Percentiles rank a stretch among this genome's conserved stretches.
These are phyloP conservation scores for Aspergillus biplanus DNA, from an alignment of 495 filamentous ascomycete genomes.

Conservation along the genomic window DNA sequence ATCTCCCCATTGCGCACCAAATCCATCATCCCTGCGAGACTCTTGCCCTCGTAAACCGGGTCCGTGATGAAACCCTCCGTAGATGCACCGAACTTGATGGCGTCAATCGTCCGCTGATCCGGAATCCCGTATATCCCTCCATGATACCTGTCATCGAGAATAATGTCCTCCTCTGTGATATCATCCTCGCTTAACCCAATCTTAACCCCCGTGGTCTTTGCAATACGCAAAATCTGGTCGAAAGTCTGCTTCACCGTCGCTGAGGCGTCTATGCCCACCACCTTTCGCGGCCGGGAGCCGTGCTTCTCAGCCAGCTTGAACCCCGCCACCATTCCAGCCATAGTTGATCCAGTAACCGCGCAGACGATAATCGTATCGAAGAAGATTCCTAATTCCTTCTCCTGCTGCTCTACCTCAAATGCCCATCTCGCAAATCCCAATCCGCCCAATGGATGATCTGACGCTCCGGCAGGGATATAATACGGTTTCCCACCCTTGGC, in stretches of 20 bases:
- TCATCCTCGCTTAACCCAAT: conserved; percentile 59
- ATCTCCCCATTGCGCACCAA: conserved; percentile 62
- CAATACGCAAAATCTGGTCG: conserved; percentile 63
- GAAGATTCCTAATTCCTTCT: conserved; percentile 56
- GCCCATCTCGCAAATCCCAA: conserved; percentile 68
- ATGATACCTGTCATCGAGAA: conserved; percentile 64
- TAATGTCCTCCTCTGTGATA: conserved; percentile 60
- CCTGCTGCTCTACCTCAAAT: conserved; percentile 62
- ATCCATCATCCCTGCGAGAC: conserved; percentile 66
- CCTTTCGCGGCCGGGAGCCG: conserved; percentile 37
- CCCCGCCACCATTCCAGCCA: conserved; percentile 66
- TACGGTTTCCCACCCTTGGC: conserved; percentile 57
- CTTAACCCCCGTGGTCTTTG: conserved; percentile 56
- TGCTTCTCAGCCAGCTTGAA: conserved; percentile 58
- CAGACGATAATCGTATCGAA: conserved; percentile 67
- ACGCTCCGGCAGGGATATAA: conserved; percentile 67
- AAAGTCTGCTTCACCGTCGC: conserved; percentile 58
- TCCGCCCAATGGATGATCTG: conserved; percentile 67
- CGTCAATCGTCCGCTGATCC: conserved; percentile 58
- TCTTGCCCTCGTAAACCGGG: conserved; percentile 71
- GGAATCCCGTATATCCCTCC: conserved; percentile 64
- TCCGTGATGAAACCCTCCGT: conserved; percentile 71
- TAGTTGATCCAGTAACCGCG: conserved; percentile 64
- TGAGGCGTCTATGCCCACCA: conserved; percentile 66
- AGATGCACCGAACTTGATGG: conserved; percentile 61